Percentiles rank a stretch among this genome's conserved stretches.
phyloP scores from a whole-genome alignment of 2,329 filamentous ascomycete genomes.

The Cladosporium sphaerospermum region DNA sequence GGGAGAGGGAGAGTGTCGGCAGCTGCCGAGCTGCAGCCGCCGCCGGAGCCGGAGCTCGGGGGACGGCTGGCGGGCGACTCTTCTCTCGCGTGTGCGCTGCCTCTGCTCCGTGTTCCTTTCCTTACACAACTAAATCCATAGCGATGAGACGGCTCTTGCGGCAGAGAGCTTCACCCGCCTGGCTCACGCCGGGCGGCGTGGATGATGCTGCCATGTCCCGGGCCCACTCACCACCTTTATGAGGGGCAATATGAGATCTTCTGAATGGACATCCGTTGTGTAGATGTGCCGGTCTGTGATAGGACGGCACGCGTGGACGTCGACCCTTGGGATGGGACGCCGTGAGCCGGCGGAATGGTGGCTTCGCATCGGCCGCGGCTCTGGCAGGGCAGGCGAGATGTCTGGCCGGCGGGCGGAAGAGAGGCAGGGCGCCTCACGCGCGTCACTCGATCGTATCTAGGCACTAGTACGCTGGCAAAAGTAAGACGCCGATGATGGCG shows the following conservation, averaged over 20 bases:
- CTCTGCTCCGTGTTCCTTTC: conserved; percentile 39
- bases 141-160: conserved; percentile 64
- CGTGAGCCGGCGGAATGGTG: background rate
- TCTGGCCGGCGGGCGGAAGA: too few relatives aligned
- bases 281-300: conserved; percentile 1
- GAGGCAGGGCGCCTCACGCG: background rate
- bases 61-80: background rate
- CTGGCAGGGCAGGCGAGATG: too few relatives aligned
- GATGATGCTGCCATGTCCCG: conserved; percentile 45
- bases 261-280: conserved; percentile 35
- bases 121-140: conserved; percentile 70
- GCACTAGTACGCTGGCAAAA: background rate
- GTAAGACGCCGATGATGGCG: background rate
- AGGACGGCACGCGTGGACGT: background rate
- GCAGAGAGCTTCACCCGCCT: conserved; percentile 45
- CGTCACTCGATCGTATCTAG: too few relatives aligned
- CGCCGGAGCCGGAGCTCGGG: too few relatives aligned
- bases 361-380: background rate
- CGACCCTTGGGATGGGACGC: background rate
- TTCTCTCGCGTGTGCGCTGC: conserved; percentile 1
- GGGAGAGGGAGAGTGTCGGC: background rate
- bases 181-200: conserved; percentile 32
- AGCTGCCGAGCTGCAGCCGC: background rate
- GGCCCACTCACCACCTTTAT: conserved; percentile 42
- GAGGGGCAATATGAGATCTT: conserved; percentile 37